These are phyloP conservation scores for Naganishia cerealis DNA, from an alignment of 1,284 basidiomycete species.

Conservation along the genomic window DNA sequence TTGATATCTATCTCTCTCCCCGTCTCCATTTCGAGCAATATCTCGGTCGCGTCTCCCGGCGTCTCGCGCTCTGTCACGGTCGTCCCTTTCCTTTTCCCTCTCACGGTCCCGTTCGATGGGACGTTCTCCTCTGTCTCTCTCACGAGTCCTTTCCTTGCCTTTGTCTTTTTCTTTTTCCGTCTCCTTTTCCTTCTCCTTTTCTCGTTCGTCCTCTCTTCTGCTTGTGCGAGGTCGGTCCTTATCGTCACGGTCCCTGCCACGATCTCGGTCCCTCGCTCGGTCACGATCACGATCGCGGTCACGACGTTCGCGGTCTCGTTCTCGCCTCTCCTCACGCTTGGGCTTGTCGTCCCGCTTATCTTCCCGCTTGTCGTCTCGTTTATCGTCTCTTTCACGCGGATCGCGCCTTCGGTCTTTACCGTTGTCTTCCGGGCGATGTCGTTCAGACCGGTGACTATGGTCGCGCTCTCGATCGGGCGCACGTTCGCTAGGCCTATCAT, in stretches of 20 bases:
- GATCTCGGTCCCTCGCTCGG: neutral
- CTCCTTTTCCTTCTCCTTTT: conserved; percentile 22
- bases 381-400: conserved; percentile 21
- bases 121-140: conserved; percentile 12
- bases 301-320: conserved; percentile 17
- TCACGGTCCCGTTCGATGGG: conserved; percentile 2
- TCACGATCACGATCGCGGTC: conserved; percentile 28
- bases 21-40: conserved; percentile 2
- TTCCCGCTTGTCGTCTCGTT: conserved; percentile 3
- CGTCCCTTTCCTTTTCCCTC: conserved; percentile 5
- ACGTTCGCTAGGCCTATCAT: conserved; percentile 30
- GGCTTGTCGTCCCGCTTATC: conserved; percentile 16
- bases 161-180: conserved; percentile 17
- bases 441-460: conserved; percentile 36
- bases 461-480: conserved; percentile 55
- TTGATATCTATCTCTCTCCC: conserved; percentile 2
- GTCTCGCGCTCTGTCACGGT: conserved; percentile 11
- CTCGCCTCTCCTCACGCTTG: conserved; percentile 14
- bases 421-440: conserved; percentile 31
- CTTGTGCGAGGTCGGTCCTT: conserved; percentile 20
- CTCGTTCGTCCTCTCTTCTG: conserved; percentile 11
- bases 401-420: conserved; percentile 29
- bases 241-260: conserved; percentile 11
- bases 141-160: conserved; percentile 2
- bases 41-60: conserved; percentile 11